Evolutionary conservation across 1,139 yeast genomes (phyloP), one percentile per base, ranked within the genome.

Genomic region (Geotrichum aggregatum): DNA sequence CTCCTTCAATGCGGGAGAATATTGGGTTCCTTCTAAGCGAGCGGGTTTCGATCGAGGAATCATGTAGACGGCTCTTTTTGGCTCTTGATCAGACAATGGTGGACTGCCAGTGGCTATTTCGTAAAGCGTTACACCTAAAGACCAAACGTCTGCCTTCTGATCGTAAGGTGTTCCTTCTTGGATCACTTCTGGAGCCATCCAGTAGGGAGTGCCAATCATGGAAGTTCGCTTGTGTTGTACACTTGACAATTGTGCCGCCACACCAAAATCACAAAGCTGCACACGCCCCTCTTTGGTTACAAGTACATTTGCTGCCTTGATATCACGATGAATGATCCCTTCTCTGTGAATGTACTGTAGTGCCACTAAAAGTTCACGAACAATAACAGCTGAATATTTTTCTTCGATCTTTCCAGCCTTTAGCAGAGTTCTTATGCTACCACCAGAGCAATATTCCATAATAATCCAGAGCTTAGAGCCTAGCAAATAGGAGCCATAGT

Each of bases 141-240:
- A 87, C 96, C 96, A 88, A 10, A 88, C 86, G 66, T 88, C 96
- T 0, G 94, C 96, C 69, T 86, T 88, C 49, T 82, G 80, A 62
- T 87, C 87, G 67, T 88, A 88, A 1, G 84, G 76, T 19, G 85
- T 85, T 31, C 98, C 98, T 66, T 92, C 98, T 65, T 91, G 80
- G 43, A 92, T 92, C 24, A 92, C 98, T 67, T 92, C 98, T 0
- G 98, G 98, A 0, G 98, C 98, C 99, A 94, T 94, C 99, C 99
- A 94, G 67, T 91, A 94, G 0, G 98, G 98, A 0, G 99, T 94
- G 4, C 99, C 99, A 0, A 96, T 98, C 80, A 92, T 89, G 0
- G 98, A 92, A 41, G 92, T 87, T 63, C 98, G 77, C 65, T 91
- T 86, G 47, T 82, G 69, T 31, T 83, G 82, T 40, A 83, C 79